Base-by-base conservation (phyloP, 108 stramenopile genomes). In the Discostella stelligeroides region DNA sequence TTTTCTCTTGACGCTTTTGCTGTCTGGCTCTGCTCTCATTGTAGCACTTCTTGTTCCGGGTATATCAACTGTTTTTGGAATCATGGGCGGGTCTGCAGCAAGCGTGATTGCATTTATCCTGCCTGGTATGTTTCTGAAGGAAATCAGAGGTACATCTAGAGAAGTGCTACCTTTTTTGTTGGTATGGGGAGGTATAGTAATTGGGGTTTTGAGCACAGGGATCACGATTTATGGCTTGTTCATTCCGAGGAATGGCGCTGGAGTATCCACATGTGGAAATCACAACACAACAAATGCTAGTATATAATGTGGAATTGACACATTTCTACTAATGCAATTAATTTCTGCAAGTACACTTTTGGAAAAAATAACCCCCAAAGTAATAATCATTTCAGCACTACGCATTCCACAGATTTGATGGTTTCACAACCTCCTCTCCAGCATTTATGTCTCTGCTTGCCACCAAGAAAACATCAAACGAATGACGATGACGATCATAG, bases 381-480 rank as follows among this genome's bases (percentile, higher is more conserved):
- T 27, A 10, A 53, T 8, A 23, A 20, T 24, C 11, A 27, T 9
- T 2, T 20, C 24, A 53, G 13, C 51, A 20, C 25, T 53, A 53
- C 7, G 27, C 24, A 12, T 25, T 27, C 51, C 51, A 53, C 51
- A 53, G 13, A 27, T 12, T 7, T 24, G 10, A 25, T 27, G 51
- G 51, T 23, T 53, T 53, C 24, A 53, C 51, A 53, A 56, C 37
- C 37, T 56, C 55, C 30, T 56, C 30, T 15, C 55, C 92, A 57
- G 76, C 80, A 45, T 82, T 62, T 39, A 94, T 89, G 47, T 90
- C 88, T 38, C 80, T 63, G 47, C 85, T 88, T 10, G 92, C 90
- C n/a, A 91, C 90, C 62, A 90, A 73, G 63, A 90, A 89, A 10
- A 90, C 81, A 73, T 93, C 92, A 66, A 90, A 88, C n/a, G 82